Evolutionary conservation across 768 basidiomycete genomes (phyloP), one percentile per base, ranked within the genome.

Genomic region (Auricularia auricula-judae): DNA sequence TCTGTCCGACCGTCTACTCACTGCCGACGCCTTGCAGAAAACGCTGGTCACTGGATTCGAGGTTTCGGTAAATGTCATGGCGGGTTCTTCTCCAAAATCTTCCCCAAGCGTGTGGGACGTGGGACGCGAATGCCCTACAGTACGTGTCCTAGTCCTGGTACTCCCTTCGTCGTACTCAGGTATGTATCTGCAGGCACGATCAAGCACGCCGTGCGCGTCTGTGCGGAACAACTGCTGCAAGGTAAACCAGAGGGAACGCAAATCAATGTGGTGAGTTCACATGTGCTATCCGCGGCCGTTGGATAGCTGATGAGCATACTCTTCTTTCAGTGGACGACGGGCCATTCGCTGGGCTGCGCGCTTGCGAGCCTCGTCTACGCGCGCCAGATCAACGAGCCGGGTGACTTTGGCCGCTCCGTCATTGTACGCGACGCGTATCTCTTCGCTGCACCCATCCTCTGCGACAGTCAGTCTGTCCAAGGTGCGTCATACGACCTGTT

Each of bases 101-200:
- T 68, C 44, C 68, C 68, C 34, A 61, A 62, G 23, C 65, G 47
- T 11, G 53, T 68, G 23, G 44, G 39, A 21, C 61, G 61, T 5
- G 67, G 68, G n/a, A 59, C 68, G n/a, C 64, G 67, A 3, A 42
- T 68, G 18, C 68, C 68, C n/a, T 68, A 68, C 36, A 64, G 67
- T 62, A 14, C 36, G 65, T 63, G 65, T 56, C 16, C 33, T 12
- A 12, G 5, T 14, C 18, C 10, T n/a, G 35, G 18, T 12, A 29
- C 16, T 4, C 16, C 42, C 18, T 35, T 53, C 23, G 61, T 63
- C n/a, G 4, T 35, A 29, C 29, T 29, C 29, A 29, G 29, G 29
- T 29, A 2, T 29, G 23, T 29, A 2, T 18, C 59, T 3, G 39
- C n/a, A 54, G 65, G 51, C 47, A 68, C 68, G 18, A 67, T 68